Evolutionary conservation across 139 green algal species (phyloP).

Genomic region (Tetraselmis chui): DNA sequence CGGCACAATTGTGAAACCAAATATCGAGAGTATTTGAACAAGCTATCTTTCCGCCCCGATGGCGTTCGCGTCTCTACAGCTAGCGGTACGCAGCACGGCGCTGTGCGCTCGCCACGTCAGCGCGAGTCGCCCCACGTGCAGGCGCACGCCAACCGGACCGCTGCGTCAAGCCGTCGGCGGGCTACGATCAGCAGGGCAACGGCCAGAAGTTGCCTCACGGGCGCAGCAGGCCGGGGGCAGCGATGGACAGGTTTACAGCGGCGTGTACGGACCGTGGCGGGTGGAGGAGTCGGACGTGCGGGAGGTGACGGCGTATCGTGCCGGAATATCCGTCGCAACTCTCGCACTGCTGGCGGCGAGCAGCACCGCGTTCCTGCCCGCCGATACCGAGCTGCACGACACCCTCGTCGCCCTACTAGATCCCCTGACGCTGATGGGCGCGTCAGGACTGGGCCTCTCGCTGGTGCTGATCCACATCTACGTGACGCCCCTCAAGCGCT

Average conservation of each 20-base stretch:
- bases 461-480: conserved; percentile 91
- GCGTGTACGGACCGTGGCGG: conserved; percentile 46
- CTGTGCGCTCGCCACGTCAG: no score
- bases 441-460: conserved; percentile 53
- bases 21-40: no score
- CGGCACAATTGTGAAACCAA: no score
- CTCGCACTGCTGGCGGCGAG: conserved; percentile 28
- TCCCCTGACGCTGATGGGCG: conserved; percentile 29
- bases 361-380: conserved; percentile 17
- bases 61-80: no score
- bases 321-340: conserved; percentile 33
- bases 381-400: conserved; percentile 3
- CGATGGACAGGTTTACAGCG: conserved; percentile 37
- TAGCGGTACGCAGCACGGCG: no score
- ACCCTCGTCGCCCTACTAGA: conserved; percentile 4
- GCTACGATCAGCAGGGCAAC: neutral
- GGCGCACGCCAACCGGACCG: no score
- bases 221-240: neutral
- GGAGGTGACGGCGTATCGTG: conserved; percentile 54
- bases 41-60: no score
- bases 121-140: no score
- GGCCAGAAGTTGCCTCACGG: neutral
- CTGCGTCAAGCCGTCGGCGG: no score
- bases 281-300: conserved; percentile 39
- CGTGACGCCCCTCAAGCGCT: conserved; percentile 64